These are phyloP conservation scores for Mollisiaceae sp. DNA, from an alignment of 2,329 filamentous ascomycete genomes.

Conservation along the genomic window DNA sequence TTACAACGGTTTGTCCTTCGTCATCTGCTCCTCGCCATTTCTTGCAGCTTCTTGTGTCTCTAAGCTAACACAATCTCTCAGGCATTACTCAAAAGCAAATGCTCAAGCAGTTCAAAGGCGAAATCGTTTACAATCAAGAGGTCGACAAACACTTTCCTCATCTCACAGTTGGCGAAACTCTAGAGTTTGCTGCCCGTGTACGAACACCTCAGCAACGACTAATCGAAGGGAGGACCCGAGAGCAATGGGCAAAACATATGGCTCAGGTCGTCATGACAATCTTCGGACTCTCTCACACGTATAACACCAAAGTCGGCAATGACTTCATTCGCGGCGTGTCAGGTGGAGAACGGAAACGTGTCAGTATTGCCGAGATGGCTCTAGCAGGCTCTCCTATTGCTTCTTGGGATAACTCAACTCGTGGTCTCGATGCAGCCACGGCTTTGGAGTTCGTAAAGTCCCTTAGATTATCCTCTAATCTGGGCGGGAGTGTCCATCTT, in stretches of 20 bases:
- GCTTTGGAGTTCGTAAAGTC: constrained; percentile 75
- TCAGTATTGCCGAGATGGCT: constrained; percentile 79
- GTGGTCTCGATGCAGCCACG: constrained; percentile 75
- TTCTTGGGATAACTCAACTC: constrained; percentile 52
- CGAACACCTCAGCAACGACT: constrained; percentile 65
- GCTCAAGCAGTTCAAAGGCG: constrained; percentile 65
- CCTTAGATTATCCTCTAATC: constrained; percentile 67
- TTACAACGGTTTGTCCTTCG: constrained; percentile 61
- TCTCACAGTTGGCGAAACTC: constrained; percentile 74
- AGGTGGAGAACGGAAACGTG: constrained; percentile 77
- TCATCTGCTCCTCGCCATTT: too few relatives aligned
- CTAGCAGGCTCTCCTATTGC: constrained; percentile 56
- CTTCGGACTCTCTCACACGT: constrained; percentile 74
- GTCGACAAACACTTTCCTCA: constrained; percentile 77
- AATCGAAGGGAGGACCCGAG: constrained; percentile 62
- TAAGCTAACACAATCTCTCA: constrained; percentile 50
- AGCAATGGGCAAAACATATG: constrained; percentile 51
- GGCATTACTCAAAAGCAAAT: constrained; percentile 54
- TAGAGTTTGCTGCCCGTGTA: constrained; percentile 73
- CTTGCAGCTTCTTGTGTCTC: background rate
- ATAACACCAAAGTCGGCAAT: constrained; percentile 76
- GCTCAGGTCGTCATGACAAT: constrained; percentile 69
- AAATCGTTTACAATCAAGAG: constrained; percentile 77
- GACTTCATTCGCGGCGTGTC: constrained; percentile 73
- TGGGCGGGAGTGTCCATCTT: constrained; percentile 64